Evolutionary conservation across 495 filamentous ascomycete genomes (phyloP).

Genomic region (Letharia columbiana): DNA sequence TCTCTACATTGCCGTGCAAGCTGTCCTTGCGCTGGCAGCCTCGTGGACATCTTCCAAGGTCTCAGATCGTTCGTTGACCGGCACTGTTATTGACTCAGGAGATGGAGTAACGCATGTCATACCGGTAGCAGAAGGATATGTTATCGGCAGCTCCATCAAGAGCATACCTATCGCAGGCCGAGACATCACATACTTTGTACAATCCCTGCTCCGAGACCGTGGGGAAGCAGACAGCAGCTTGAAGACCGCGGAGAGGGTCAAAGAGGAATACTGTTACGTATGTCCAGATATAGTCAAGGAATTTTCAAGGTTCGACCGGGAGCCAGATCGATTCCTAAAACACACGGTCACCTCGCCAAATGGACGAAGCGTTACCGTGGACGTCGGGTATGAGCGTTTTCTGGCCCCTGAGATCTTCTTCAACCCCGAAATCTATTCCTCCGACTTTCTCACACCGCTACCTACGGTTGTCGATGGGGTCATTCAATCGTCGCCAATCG

Average conservation of each 20-base stretch:
- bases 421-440: slow-evolving; percentile 98
- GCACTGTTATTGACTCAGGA: slow-evolving; percentile 95
- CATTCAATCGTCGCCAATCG: slow-evolving; percentile 94
- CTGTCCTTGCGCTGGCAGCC: slow-evolving; percentile 88
- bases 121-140: slow-evolving; percentile 96
- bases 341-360: slow-evolving; percentile 82
- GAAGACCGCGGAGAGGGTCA: slow-evolving; percentile 95
- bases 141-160: slow-evolving; percentile 97
- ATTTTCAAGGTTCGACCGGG: slow-evolving; percentile 82
- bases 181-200: slow-evolving; percentile 97
- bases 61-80: slow-evolving; percentile 90
- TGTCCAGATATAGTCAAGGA: slow-evolving; percentile 98
- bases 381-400: slow-evolving; percentile 97
- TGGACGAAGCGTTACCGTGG: slow-evolving; percentile 72
- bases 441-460: slow-evolving; percentile 92
- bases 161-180: slow-evolving; percentile 95
- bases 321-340: slow-evolving; percentile 82
- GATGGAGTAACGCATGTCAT: slow-evolving; percentile 99
- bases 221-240: slow-evolving; percentile 93
- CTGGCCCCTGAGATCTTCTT: slow-evolving; percentile 98
- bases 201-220: slow-evolving; percentile 88
- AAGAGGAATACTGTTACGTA: slow-evolving; percentile 97
- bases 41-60: slow-evolving; percentile 99
- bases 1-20: slow-evolving; percentile 97
- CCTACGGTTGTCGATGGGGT: slow-evolving; percentile 91